Conservation (phyloP, 306 rosid genomes). For the Ziziphus jujuba region DNA sequence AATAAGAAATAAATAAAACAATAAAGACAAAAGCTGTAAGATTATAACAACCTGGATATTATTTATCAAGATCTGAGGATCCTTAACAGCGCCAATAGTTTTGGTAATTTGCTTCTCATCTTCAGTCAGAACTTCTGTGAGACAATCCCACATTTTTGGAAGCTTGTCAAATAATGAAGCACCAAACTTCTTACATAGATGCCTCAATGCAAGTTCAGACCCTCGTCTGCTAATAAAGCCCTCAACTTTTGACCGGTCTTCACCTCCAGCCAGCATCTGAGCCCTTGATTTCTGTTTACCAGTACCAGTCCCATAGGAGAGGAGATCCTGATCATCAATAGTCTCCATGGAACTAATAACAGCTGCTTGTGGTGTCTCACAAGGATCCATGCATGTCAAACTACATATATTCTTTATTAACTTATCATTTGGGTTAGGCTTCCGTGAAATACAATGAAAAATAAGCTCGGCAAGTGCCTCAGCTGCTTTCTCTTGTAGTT, state of each 20-base stretch:
- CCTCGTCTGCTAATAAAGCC: slow-evolving; percentile 97
- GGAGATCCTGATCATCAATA: slow-evolving; percentile 85
- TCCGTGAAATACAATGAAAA: slow-evolving; percentile 72
- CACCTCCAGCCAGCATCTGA: slow-evolving; percentile 62
- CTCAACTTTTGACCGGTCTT: slow-evolving; percentile 86
- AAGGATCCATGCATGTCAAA: slow-evolving; percentile 81
- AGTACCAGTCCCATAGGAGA: slow-evolving; percentile 53
- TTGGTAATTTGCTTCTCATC: slow-evolving; percentile 39
- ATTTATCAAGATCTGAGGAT: slow-evolving; percentile 87
- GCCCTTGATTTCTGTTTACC: slow-evolving; percentile 74
- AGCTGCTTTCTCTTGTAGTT: slow-evolving; percentile 87
- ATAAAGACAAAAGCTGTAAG: not conserved
- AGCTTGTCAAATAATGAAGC: slow-evolving; percentile 72
- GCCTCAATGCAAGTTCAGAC: slow-evolving; percentile 81
- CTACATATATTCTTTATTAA: slow-evolving; percentile 85
- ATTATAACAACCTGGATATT: slow-evolving; percentile 81
- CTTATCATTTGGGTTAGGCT: slow-evolving; percentile 92
- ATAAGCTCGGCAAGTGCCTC: slow-evolving; percentile 97
- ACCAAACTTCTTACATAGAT: slow-evolving; percentile 81
- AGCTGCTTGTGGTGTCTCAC: slow-evolving; percentile 95
- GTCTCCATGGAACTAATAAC: slow-evolving; percentile 67
- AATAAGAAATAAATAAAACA: not conserved
- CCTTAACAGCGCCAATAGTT: slow-evolving; percentile 55
- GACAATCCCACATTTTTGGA: slow-evolving; percentile 98
- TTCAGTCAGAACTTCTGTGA: slow-evolving; percentile 64